phyloP scores from a whole-genome alignment of 768 basidiomycete genomes.

The Hebeloma cylindrosporum region DNA sequence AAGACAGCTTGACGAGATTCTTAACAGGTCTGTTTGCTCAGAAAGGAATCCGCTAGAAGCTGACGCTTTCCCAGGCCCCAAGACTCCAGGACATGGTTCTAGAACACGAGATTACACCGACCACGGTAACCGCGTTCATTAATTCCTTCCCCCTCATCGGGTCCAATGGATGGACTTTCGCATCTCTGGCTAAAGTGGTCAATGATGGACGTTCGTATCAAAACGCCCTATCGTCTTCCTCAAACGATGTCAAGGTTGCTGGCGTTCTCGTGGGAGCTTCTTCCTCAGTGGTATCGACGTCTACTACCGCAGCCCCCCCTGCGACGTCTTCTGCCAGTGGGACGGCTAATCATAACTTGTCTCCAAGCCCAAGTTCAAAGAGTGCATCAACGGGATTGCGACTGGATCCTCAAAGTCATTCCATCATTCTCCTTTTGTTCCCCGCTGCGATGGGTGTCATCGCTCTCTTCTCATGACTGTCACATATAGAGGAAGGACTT shows the following conservation, averaged over 20 bases:
- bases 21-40: slow-evolving; percentile 40
- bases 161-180: slow-evolving; percentile 68
- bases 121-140: slow-evolving; percentile 67
- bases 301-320: slow-evolving; percentile 4
- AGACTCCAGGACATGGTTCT: slow-evolving; percentile 77
- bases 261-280: slow-evolving; percentile 22
- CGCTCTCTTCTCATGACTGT: slow-evolving; percentile 3
- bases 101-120: slow-evolving; percentile 75
- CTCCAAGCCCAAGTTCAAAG: slow-evolving; percentile 1
- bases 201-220: slow-evolving; percentile 43
- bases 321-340: slow-evolving; percentile 6
- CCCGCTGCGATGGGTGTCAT: slow-evolving; percentile 4
- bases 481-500: not conserved
- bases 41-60: no score
- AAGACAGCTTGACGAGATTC: slow-evolving; percentile 54
- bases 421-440: not conserved
- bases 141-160: slow-evolving; percentile 61
- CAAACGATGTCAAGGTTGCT: slow-evolving; percentile 31
- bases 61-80: slow-evolving; percentile 52
- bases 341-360: not conserved
- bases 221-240: slow-evolving; percentile 40
- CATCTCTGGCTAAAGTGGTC: slow-evolving; percentile 50
- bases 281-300: slow-evolving; percentile 4
- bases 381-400: slow-evolving; percentile 1
- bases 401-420: no score